Conservation (phyloP, 345 rosid genomes). For the Eucalyptus viminalis region DNA sequence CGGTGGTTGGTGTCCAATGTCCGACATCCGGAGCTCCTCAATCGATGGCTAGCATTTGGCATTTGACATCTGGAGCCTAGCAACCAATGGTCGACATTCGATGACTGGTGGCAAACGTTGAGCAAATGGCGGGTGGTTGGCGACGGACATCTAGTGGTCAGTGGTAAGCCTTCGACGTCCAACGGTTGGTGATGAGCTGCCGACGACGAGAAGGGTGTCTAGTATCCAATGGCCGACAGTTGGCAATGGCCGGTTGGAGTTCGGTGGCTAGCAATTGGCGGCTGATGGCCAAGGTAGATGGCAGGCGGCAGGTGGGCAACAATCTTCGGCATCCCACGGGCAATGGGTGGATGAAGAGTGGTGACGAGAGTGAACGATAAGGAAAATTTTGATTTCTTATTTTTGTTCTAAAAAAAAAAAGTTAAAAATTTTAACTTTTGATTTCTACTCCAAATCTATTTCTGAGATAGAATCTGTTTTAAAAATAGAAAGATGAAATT, state of each 20-base stretch:
- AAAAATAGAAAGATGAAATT: no score
- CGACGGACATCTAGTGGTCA: rapidly evolving
- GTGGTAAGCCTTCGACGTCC: rapidly evolving
- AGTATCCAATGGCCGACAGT: rapidly evolving
- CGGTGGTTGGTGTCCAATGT: rapidly evolving
- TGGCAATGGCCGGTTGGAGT: rapidly evolving
- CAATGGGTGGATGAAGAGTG: rapidly evolving
- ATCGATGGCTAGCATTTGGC: rapidly evolving
- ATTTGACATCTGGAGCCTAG: rapidly evolving
- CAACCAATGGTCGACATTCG: no score
- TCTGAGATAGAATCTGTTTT: rapidly evolving
- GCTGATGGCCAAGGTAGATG: rapidly evolving
- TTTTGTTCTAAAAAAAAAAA: no score
- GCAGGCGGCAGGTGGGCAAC: rapidly evolving
- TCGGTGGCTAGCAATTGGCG: rapidly evolving
- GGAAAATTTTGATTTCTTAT: no score
- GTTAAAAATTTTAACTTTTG: rapidly evolving
- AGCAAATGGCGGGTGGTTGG: rapidly evolving
- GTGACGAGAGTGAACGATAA: no score
- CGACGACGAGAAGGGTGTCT: rapidly evolving
- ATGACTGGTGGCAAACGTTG: rapidly evolving
- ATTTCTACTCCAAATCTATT: no score
- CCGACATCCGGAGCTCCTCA: rapidly evolving
- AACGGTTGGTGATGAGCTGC: rapidly evolving
- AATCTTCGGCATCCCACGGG: rapidly evolving